phyloP scores from a whole-genome alignment of 495 filamentous ascomycete genomes.

The Aspergillus campestris region DNA sequence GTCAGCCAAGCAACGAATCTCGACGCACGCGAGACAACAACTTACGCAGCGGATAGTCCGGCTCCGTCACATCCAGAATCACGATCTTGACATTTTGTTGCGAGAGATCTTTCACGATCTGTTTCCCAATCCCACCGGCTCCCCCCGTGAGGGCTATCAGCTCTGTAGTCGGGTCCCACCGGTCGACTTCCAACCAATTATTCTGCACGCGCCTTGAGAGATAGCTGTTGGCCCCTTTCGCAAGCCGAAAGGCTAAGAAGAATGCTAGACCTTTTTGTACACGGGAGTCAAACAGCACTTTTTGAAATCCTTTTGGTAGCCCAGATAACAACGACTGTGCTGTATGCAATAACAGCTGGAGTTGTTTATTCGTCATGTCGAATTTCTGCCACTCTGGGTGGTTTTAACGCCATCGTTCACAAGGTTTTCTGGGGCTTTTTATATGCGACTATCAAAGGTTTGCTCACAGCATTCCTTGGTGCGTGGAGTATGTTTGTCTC shows the following conservation, averaged over 20 bases:
- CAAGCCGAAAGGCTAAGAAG: neutral
- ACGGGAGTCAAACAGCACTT: neutral
- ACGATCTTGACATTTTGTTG: neutral
- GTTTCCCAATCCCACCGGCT: neutral
- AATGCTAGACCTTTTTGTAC: neutral
- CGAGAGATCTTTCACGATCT: slow-evolving; percentile 1
- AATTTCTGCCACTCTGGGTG: too few relatives aligned
- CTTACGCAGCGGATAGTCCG: neutral
- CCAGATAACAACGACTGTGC: neutral
- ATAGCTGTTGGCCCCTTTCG: neutral
- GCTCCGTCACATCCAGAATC: neutral
- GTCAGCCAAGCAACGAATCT: neutral
- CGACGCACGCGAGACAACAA: neutral
- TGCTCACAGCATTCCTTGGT: too few relatives aligned
- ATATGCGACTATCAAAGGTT: neutral
- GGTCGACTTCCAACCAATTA: neutral
- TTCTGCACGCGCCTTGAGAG: neutral
- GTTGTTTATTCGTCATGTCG: neutral
- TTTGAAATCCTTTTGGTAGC: neutral
- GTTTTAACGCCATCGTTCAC: neutral
- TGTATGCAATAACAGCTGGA: neutral
- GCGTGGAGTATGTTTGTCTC: too few relatives aligned
- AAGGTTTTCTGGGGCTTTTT: neutral
- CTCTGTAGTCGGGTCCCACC: slow-evolving; percentile 11
- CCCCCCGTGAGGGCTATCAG: neutral